phyloP scores from a whole-genome alignment of 2,329 filamentous ascomycete genomes.

The Gnomoniopsis smithogilvyi region DNA sequence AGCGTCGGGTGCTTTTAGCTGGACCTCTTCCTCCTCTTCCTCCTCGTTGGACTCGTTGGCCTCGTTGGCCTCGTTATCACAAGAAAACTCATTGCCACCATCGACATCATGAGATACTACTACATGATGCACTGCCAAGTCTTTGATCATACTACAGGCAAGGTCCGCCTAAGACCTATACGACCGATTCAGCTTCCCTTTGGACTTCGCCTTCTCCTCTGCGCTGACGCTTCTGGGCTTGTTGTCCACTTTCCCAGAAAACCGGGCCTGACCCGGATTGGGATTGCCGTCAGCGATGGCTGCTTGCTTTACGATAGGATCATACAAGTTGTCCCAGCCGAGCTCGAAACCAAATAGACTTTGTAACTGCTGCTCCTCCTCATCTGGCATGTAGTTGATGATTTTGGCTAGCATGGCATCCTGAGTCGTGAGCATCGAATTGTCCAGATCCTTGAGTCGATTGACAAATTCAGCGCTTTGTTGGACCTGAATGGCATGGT shows the following conservation, averaged over 20 bases:
- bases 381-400: slow-evolving; percentile 24
- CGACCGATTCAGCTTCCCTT: slow-evolving; percentile 6
- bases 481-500: slow-evolving; percentile 19
- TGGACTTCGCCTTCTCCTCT: background rate
- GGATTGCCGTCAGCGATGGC: slow-evolving; percentile 34
- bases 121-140: slow-evolving; percentile 4
- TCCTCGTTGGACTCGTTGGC: background rate
- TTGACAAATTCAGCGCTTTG: slow-evolving; percentile 11
- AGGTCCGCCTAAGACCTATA: slow-evolving; percentile 4
- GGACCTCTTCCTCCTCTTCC: background rate
- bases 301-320: slow-evolving; percentile 26
- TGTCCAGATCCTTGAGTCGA: slow-evolving; percentile 17
- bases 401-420: slow-evolving; percentile 36
- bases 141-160: background rate
- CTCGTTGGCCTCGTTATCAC: background rate
- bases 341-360: slow-evolving; percentile 31
- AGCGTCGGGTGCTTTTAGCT: background rate
- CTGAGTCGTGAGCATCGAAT: slow-evolving; percentile 33
- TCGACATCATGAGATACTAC: background rate
- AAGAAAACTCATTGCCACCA: background rate
- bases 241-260: slow-evolving; percentile 30
- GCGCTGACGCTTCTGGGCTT: slow-evolving; percentile 18
- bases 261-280: slow-evolving; percentile 35
- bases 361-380: slow-evolving; percentile 29
- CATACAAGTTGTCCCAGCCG: slow-evolving; percentile 37